Conservation (phyloP, 192 early-diverging fungal species). For the Coemansia sp. region DNA sequence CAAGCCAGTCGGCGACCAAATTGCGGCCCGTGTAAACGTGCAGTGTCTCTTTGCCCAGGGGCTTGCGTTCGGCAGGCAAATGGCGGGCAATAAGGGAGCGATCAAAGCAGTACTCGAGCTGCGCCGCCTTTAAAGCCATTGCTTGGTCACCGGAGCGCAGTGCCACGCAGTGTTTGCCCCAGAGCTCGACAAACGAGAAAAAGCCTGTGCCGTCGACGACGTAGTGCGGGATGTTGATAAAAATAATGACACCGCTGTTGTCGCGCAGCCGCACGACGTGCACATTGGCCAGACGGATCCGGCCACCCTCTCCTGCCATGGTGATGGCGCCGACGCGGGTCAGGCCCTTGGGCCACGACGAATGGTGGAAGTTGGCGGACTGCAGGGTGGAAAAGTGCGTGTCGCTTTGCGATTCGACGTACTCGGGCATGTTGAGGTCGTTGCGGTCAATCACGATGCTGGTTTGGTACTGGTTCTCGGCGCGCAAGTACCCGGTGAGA, state of each 20-base stretch:
- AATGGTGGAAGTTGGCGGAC: slow-evolving; percentile 31
- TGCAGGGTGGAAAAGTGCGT: slow-evolving; percentile 13
- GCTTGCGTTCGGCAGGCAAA: slow-evolving; percentile 31
- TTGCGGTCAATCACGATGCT: slow-evolving; percentile 21
- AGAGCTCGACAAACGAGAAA: slow-evolving; percentile 41
- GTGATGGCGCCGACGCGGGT: slow-evolving; percentile 26
- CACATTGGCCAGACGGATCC: slow-evolving; percentile 26
- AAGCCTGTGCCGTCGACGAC: slow-evolving; percentile 42
- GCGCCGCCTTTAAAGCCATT: background rate
- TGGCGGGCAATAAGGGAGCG: slow-evolving; percentile 24
- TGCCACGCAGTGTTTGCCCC: slow-evolving; percentile 27
- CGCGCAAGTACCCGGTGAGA: slow-evolving; percentile 22
- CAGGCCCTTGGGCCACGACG: slow-evolving; percentile 39
- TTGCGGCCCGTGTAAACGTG: slow-evolving; percentile 24
- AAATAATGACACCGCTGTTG: slow-evolving; percentile 37
- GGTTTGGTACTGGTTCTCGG: slow-evolving; percentile 11
- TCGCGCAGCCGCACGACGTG: slow-evolving; percentile 30
- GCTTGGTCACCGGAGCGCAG: background rate
- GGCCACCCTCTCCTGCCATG: slow-evolving; percentile 11
- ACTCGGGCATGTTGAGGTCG: slow-evolving; percentile 46
- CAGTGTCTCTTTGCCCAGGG: slow-evolving; percentile 15
- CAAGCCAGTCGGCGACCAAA: slow-evolving; percentile 40
- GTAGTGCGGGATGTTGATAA: slow-evolving; percentile 45
- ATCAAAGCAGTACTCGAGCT: slow-evolving; percentile 29
- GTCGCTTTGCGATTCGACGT: slow-evolving; percentile 25